Conservation (phyloP, 345 rosid species). For the Rhodamnia argentea region DNA sequence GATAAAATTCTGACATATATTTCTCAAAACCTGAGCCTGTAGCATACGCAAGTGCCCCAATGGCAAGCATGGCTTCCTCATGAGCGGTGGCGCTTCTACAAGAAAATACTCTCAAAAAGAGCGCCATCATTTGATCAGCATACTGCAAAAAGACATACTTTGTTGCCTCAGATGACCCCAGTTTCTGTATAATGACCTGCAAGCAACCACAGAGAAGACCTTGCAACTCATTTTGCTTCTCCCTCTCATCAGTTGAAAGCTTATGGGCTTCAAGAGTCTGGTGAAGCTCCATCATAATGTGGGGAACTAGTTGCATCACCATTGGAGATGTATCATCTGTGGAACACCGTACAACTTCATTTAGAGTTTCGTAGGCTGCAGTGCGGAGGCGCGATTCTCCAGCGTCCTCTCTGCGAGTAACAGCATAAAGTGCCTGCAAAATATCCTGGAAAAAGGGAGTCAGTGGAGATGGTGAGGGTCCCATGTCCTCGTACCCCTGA, state of each 20-base stretch:
- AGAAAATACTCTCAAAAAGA: slow-evolving; percentile 32
- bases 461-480: slow-evolving; percentile 23
- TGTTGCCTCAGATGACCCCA: slow-evolving; percentile 28
- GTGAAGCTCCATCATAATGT: slow-evolving; percentile 31
- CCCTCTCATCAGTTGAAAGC: slow-evolving; percentile 28
- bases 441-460: slow-evolving; percentile 38
- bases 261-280: slow-evolving; percentile 33
- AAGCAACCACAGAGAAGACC: slow-evolving; percentile 44
- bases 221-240: slow-evolving; percentile 32
- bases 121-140: slow-evolving; percentile 37
- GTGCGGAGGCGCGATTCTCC: slow-evolving; percentile 36
- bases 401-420: slow-evolving; percentile 38
- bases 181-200: slow-evolving; percentile 36
- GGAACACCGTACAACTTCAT: slow-evolving; percentile 35
- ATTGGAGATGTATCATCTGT: slow-evolving; percentile 30
- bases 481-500: slow-evolving; percentile 33
- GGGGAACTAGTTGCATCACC: slow-evolving; percentile 26
- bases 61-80: slow-evolving; percentile 42
- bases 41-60: slow-evolving; percentile 41
- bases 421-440: slow-evolving; percentile 28
- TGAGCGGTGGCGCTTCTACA: slow-evolving; percentile 38
- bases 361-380: slow-evolving; percentile 37
- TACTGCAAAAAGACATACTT: slow-evolving; percentile 31
- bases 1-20: slow-evolving; percentile 33
- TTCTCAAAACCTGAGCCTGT: slow-evolving; percentile 30